Base-by-base conservation (phyloP, 345 rosid species). In the Zanthoxylum bungeanum region DNA sequence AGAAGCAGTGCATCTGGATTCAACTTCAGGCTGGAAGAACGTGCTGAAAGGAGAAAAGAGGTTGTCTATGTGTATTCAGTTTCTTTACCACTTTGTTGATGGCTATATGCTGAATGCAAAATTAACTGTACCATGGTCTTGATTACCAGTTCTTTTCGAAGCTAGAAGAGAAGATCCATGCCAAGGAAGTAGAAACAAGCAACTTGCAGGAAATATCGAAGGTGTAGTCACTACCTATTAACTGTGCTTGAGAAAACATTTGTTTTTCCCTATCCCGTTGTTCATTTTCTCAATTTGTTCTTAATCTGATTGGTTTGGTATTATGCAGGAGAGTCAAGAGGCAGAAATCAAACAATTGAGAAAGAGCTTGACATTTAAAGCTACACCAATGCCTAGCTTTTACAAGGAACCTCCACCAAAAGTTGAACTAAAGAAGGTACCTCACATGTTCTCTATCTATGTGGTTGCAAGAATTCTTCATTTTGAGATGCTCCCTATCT, bases 11-110 rank as follows among this genome's bases (percentile, higher is more conserved):
- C 83, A 7, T 88, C 92, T 71, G 99, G 96, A 74, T 95, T 95
- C 72, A 86, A 87, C 51, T 95, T 87, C 72, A 92, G 92, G 85
- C 82, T 92, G 83, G 97, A 89, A 55, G 99, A 92, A 80, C 91
- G 98, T 9, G 99, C 98, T 77, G 99, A 92, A 76, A 92, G 85
- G 81, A 79, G 99, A 65, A 95, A 83, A 77, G 98, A 93, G 99
- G 98, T 95, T 73, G 24, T 73, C 44, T 25, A 64, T 68, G 21
- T 42, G 37, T 60, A 53, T 73, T 44, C 59, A 11, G n/a, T 66
- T 30, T 28, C 46, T 59, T 57, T 62, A 3, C 61, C 39, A 37
- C n/a, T 17, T 60, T 37, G 21, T 52, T 63, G 19, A 64, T 60
- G 22, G 37, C 70, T 63, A 72, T 24, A 47, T 40, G 21, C 36